Conservation (phyloP, 2,329 filamentous ascomycete species). For the Aureobasidium sp. region DNA sequence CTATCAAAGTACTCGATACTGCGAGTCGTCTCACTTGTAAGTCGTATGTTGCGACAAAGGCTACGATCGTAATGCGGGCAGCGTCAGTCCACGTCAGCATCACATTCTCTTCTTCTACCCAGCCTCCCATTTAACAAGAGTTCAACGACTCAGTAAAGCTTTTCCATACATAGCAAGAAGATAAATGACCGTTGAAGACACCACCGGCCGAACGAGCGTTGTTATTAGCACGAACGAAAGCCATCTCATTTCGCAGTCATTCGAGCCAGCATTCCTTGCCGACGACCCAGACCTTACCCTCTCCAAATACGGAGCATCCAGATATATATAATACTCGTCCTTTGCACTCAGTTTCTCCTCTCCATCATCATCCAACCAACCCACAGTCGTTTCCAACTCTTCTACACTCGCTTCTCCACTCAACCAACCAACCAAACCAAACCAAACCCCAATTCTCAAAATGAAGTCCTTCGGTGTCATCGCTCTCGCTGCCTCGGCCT, state of each 20-base stretch:
- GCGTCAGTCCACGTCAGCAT: neutral
- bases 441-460: neutral
- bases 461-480: constrained; percentile 14
- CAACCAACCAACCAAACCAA: neutral
- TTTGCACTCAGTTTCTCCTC: neutral
- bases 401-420: constrained; percentile 10
- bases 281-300: neutral
- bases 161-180: constrained; percentile 3
- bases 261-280: constrained; percentile 4
- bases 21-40: neutral
- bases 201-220: neutral
- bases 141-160: constrained; percentile 9
- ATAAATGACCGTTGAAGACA: neutral
- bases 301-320: neutral
- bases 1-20: neutral
- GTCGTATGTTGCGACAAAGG: neutral
- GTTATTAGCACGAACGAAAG: neutral
- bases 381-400: constrained; percentile 4
- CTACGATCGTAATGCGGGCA: neutral
- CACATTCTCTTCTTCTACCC: neutral
- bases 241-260: constrained; percentile 10
- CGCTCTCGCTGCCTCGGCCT: constrained; percentile 11
- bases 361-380: constrained; percentile 11
- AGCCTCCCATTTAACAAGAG: neutral
- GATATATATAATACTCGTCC: constrained; percentile 12